A percentile compares a stretch with the other conserved stretches of the same genome.
These are phyloP conservation scores for Dacryopinax primogenitus DNA, from an alignment of 768 basidiomycete species.

Conservation along the genomic window DNA sequence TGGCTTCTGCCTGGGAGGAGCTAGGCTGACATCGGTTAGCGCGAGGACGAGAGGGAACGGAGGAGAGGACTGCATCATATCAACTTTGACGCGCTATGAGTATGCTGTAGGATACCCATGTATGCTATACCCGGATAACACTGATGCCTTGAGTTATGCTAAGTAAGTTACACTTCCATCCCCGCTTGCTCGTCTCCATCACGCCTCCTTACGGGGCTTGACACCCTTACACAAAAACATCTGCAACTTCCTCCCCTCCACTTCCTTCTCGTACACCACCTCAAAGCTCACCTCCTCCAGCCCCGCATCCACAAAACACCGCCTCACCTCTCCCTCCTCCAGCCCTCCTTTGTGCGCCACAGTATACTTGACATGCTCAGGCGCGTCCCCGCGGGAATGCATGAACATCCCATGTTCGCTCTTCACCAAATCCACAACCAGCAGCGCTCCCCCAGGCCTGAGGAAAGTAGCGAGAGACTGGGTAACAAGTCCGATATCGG, in stretches of 20 bases:
- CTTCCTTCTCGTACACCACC: slow-evolving; percentile 10
- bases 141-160: neutral
- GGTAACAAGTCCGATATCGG: slow-evolving; percentile 40
- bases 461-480: slow-evolving; percentile 41
- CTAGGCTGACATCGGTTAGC: slow-evolving; percentile 32
- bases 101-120: neutral
- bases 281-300: slow-evolving; percentile 36
- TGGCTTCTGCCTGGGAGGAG: slow-evolving; percentile 13
- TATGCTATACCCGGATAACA: neutral
- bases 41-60: slow-evolving; percentile 87
- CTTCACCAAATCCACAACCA: slow-evolving; percentile 43
- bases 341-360: slow-evolving; percentile 49
- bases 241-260: slow-evolving; percentile 26
- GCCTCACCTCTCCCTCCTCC: slow-evolving; percentile 35
- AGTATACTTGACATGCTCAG: slow-evolving; percentile 18
- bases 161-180: neutral
- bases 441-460: slow-evolving; percentile 46
- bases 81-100: slow-evolving; percentile 87
- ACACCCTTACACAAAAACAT: slow-evolving; percentile 48
- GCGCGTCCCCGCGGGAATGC: neutral
- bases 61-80: slow-evolving; percentile 85
- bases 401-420: slow-evolving; percentile 1
- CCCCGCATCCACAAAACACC: slow-evolving; percentile 42
- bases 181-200: too few relatives aligned
- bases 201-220: neutral